Evolutionary conservation across 139 green algal species (phyloP), one percentile per base, ranked within the genome.

Genomic region (Tetradesmus obliquus): DNA sequence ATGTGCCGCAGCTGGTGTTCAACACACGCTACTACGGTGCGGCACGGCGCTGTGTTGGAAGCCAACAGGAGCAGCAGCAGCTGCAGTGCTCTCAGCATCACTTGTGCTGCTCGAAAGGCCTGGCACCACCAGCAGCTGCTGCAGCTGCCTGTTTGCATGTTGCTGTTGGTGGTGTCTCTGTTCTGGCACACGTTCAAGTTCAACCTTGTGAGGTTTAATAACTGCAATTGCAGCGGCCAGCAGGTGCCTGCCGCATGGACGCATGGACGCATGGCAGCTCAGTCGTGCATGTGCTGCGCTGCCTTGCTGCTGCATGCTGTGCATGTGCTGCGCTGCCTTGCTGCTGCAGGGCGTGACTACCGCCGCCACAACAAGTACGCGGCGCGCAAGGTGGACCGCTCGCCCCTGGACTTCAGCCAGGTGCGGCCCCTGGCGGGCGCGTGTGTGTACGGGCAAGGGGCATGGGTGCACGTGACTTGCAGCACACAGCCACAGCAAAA

Each of bases 21-120:
- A 94, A 98, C 92, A 98, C 97, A 80, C 97, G 96, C 87, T 98
- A 98, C 91, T 97, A 95, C 32, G 81, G 95, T 97, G 80, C 87
- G 83, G 92, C 53, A 62, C 0, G 9, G 24, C 3, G 24, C 72
- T 79, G 6, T 45, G 32, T 45, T 45, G 32, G 32, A 45, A 45
- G 57, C 69, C 24, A 57, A n/a, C 45, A n/a, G 45, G 2, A 57
- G 79, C 79, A 57, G 79, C 45, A n/a, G 45, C 79, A 57, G 79
- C 79, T 9, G 79, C 32, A 55, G 9, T 9, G 74, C 60, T 72
- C 10, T 13, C 32, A 45, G 32, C 32, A 45, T 45, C 32, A 45
- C 32, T 45, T 80, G 72, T 80, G 72, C 60, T 80, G 45, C 17
- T 51, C 0, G 2, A 51, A 8, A 80, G 22, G 45, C 53, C 81